Evolutionary conservation across 2,329 filamentous ascomycete genomes (phyloP).

Genomic region (Fusarium sp.): DNA sequence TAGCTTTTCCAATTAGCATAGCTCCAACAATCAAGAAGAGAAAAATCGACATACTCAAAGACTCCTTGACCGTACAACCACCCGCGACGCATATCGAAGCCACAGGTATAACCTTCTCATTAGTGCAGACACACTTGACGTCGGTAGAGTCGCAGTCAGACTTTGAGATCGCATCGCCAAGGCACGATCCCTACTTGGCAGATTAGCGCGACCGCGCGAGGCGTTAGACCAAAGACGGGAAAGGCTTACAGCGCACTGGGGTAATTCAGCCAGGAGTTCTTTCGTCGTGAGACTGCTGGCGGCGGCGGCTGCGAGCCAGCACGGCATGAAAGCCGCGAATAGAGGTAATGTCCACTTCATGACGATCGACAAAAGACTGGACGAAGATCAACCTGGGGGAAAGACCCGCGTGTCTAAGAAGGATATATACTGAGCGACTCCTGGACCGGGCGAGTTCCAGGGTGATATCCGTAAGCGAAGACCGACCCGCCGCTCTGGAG

Average conservation of each 20-base stretch:
- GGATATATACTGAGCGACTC: constrained; percentile 21
- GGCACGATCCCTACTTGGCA: constrained; percentile 22
- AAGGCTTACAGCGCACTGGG: constrained; percentile 36
- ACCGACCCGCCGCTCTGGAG: not conserved
- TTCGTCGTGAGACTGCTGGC: constrained; percentile 19
- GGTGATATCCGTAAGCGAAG: not conserved
- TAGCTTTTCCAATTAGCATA: constrained; percentile 15
- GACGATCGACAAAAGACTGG: constrained; percentile 25
- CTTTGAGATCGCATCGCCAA: constrained; percentile 24
- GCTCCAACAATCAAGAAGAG: not conserved
- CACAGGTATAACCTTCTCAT: constrained; percentile 9
- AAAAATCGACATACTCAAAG: constrained; percentile 23
- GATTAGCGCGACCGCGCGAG: constrained; percentile 20
- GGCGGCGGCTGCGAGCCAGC: constrained; percentile 7
- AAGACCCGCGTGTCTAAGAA: constrained; percentile 4
- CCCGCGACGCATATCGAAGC: constrained; percentile 35
- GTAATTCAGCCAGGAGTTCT: constrained; percentile 30
- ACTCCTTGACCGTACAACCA: constrained; percentile 36
- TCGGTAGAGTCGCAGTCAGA: constrained; percentile 37
- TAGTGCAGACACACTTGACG: constrained; percentile 33
- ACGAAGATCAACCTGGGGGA: not conserved
- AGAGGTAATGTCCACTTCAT: constrained; percentile 43
- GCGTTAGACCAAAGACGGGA: not conserved
- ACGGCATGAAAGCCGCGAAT: constrained; percentile 35
- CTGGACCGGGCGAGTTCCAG: not conserved